Evolutionary conservation across 352 stramenopile species (phyloP), one percentile per base, ranked within the genome.

Genomic region (Globisporangium sylvaticum): DNA sequence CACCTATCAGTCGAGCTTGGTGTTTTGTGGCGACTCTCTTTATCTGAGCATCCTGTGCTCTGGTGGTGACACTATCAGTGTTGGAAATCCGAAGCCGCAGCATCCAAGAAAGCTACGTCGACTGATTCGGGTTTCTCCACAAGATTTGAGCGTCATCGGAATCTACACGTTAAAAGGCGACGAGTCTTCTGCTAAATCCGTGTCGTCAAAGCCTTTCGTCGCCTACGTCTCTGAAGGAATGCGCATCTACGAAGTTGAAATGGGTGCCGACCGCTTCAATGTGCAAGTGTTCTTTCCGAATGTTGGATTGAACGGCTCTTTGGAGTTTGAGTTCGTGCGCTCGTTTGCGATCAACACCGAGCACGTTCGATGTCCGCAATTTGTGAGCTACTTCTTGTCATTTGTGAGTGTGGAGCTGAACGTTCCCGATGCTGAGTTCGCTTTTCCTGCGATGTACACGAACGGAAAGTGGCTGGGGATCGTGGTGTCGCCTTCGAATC

Each of bases 161-260:
- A 50, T 50, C 10, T 44, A 73, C 29, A 44, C 34, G 12, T n/a
- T 55, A 6, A 18, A 31, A 4, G 42, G 52, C 52, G 67, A 55
- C 20, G 58, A 12, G 37, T 62, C n/a, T 27, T n/a, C 48, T 52
- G 62, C 52, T 20, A 32, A 5, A 64, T 63, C 27, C 12, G 25
- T 9, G 48, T 68, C 63, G 22, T 57, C 18, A 56, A 80, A 65
- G n/a, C 66, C 62, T 37, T 75, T 84, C 1, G 75, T 79, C 54
- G 58, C 62, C 0, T 89, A 88, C 57, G 50, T 73, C 24, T 78
- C 83, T 10, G 83, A 91, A 76, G 83, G 83, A n/a, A 63, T 62
- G 59, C 52, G 67, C 0, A 72, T 91, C 14, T 91, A 87, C 62
- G 80, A 91, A 29, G 71, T 91, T 46, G 63, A 78, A 29, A 66